Percentiles rank a stretch among this genome's conserved stretches.
Evolutionary conservation across 768 basidiomycete species (phyloP).

Genomic region (Lactifluus pinguis): DNA sequence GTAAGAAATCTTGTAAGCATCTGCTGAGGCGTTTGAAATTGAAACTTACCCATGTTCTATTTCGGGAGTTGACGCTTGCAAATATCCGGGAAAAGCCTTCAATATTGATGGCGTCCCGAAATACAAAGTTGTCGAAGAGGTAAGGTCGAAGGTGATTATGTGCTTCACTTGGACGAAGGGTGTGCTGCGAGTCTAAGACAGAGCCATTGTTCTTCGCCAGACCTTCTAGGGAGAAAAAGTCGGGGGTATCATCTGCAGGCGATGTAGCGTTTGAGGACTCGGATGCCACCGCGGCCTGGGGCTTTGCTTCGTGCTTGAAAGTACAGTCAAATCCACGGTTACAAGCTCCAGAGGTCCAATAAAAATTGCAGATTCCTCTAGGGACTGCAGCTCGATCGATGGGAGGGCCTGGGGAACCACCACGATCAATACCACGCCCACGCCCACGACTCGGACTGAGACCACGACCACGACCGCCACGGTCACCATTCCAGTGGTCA

Average conservation of each 20-base stretch:
- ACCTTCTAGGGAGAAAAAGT: slow-evolving; percentile 21
- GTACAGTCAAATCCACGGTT: slow-evolving; percentile 23
- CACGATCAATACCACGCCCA: neutral
- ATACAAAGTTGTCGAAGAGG: slow-evolving; percentile 21
- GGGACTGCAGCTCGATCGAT: slow-evolving; percentile 15
- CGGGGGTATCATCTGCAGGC: slow-evolving; percentile 9
- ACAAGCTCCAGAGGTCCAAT: slow-evolving; percentile 25
- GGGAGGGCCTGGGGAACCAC: neutral
- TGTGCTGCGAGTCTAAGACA: slow-evolving; percentile 3
- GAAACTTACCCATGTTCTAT: slow-evolving; percentile 21
- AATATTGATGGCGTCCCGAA: slow-evolving; percentile 20
- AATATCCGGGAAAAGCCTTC: slow-evolving; percentile 24
- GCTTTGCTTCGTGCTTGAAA: slow-evolving; percentile 21
- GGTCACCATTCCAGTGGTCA: neutral
- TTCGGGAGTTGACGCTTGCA: slow-evolving; percentile 22
- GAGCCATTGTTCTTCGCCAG: slow-evolving; percentile 19
- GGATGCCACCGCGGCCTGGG: neutral
- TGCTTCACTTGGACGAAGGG: slow-evolving; percentile 20
- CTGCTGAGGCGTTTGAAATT: neutral
- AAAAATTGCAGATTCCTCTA: slow-evolving; percentile 23
- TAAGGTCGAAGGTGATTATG: slow-evolving; percentile 25
- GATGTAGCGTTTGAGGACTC: neutral
- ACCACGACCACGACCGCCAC: slow-evolving; percentile 5
- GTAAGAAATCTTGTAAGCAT: neutral
- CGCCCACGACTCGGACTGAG: too few species aligned